Base-by-base conservation (phyloP, 1,284 basidiomycete genomes). In the Moesziomyces globuligerus region DNA sequence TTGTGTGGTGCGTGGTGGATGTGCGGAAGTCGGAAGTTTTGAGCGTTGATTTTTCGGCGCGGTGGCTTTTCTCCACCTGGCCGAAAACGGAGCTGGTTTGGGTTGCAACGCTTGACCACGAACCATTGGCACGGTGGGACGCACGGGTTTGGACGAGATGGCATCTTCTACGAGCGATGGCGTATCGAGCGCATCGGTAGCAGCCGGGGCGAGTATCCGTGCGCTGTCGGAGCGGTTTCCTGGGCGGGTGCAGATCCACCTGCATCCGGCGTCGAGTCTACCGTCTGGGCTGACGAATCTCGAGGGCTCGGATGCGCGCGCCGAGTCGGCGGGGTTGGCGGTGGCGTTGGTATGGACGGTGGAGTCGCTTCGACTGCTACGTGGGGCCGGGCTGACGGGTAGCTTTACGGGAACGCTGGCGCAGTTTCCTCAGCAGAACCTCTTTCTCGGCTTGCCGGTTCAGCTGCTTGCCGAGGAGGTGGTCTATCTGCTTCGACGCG, bases 371-470 rank as follows among this genome's bases (percentile, higher is more conserved):
- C 42, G 48, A 11, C 42, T 76, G 3, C 25, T 74, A 4, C 48
- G 66, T 2, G 84, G 89, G 65, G 89, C 96, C 81, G 89, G 87
- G 61, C 87, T 98, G 44, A 93, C 90, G 73, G 94, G 95, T 34
- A 85, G 29, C 9, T 93, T 97, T 39, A 88, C 88, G 0, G 96
- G 96, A 0, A 98, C 96, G 0, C 86, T 99, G 20, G 94, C 96
- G 3, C 91, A 94, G 79, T 87, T 98, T 0, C 90, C 93, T 4
- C 95, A 98, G 80, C 96, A 99, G 84, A 99, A 99, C 83, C 88
- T 92, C 1, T 98, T 98, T 81, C 86, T 98, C 17, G 96, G 96
- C 13, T 84, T 93, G 17, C 96, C 96, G 1, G 85, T 97, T 3
- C 85, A 93, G 18, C 85, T 98, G 1, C 88, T 94, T 83, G 91